Conservation (phyloP, 2,329 filamentous ascomycete species). For the Ceratocystis papillata region DNA sequence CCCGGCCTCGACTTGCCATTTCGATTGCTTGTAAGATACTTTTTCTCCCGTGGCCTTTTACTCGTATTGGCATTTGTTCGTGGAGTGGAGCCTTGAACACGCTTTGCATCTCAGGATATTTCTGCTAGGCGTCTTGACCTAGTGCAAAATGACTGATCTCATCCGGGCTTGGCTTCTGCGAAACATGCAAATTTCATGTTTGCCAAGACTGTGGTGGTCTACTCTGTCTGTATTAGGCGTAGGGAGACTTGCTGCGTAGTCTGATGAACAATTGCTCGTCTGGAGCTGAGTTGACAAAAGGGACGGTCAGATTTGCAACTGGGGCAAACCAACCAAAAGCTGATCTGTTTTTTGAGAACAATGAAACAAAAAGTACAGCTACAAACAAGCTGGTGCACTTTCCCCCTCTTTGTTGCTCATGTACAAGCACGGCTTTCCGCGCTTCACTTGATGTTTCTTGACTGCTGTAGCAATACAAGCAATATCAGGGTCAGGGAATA, state of each 20-base stretch:
- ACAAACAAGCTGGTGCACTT: no score
- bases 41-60: no score
- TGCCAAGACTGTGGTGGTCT: not conserved
- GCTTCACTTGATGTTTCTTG: not conserved
- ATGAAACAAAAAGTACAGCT: no score
- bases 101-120: not conserved
- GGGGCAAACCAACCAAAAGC: not conserved
- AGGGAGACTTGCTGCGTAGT: not conserved
- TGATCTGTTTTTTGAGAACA: no score
- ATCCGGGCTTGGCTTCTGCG: not conserved
- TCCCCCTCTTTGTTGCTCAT: no score
- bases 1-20: not conserved
- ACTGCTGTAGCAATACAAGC: not conserved
- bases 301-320: not conserved
- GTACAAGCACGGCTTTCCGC: not conserved
- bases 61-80: not conserved
- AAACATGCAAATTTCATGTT: not conserved
- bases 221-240: constrained; percentile 6
- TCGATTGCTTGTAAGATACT: constrained; percentile 10
- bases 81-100: not conserved
- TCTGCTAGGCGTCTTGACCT: not conserved
- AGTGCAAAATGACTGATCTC: not conserved
- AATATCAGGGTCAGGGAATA: not conserved
- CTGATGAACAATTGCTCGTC: not conserved
- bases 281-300: not conserved